Conservation (phyloP, 441 rosid species). For the Theobroma grandiflorum region DNA sequence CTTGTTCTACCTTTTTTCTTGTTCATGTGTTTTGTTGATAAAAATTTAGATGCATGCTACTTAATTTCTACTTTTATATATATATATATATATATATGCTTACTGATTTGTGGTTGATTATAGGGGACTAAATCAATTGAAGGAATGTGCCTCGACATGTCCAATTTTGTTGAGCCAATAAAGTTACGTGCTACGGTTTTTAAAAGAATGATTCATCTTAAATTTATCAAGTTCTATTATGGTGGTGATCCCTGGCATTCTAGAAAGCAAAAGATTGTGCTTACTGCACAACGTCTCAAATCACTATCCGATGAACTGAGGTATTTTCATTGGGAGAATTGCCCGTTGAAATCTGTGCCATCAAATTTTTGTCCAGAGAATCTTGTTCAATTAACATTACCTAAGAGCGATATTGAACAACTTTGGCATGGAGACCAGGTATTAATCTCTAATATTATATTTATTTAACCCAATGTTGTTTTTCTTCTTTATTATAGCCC, state of each 20-base stretch:
- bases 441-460: too few species aligned
- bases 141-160: conserved; percentile 32
- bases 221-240: neutral
- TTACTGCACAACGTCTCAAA: neutral
- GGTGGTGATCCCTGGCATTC: conserved; percentile 25
- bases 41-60: neutral
- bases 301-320: neutral
- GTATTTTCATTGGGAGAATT: neutral
- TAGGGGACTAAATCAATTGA: conserved; percentile 38
- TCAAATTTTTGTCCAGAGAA: neutral
- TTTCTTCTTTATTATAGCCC: neutral
- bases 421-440: conserved; percentile 2
- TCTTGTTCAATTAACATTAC: neutral
- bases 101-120: neutral
- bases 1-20: neutral
- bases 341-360: neutral
- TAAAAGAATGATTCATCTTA: neutral
- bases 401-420: neutral
- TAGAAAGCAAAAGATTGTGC: neutral
- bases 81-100: neutral
- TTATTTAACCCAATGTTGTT: too few species aligned
- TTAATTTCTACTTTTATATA: neutral
- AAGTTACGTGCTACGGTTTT: neutral
- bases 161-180: neutral
- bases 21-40: too few species aligned